phyloP scores from a whole-genome alignment of 2,329 filamentous ascomycete species.

The Herpomyces periplanetae region DNA sequence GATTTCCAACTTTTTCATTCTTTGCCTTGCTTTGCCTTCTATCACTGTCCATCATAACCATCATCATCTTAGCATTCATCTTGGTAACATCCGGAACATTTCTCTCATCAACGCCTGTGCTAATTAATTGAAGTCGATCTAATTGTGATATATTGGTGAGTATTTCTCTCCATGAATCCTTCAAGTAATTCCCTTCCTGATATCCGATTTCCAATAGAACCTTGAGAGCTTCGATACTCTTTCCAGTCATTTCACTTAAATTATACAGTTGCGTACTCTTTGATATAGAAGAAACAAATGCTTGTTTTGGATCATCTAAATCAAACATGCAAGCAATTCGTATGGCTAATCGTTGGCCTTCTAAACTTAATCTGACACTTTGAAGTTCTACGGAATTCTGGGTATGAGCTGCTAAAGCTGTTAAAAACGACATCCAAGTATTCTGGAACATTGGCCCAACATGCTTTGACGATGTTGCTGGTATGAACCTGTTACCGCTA shows the following conservation, averaged over 20 bases:
- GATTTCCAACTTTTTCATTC: constrained; percentile 23
- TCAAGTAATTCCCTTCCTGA: constrained; percentile 58
- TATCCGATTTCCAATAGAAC: constrained; percentile 65
- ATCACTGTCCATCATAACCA: constrained; percentile 10
- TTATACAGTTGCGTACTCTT: constrained; percentile 91
- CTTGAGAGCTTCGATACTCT: constrained; percentile 81
- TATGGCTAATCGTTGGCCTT: constrained; percentile 75
- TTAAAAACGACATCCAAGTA: constrained; percentile 97
- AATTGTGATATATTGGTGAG: constrained; percentile 82
- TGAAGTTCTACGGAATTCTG: constrained; percentile 77
- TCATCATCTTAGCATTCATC: constrained; percentile 33
- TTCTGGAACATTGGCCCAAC: constrained; percentile 95
- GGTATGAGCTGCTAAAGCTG: constrained; percentile 60
- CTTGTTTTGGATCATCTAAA: constrained; percentile 59
- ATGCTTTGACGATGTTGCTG: constrained; percentile 68
- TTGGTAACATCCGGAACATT: constrained; percentile 69
- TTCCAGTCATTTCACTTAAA: constrained; percentile 64
- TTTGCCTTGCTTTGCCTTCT: constrained; percentile 6
- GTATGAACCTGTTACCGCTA: constrained; percentile 66
- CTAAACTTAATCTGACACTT: constrained; percentile 61
- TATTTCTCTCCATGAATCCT: constrained; percentile 75
- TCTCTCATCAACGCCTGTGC: constrained; percentile 68
- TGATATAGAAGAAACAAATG: constrained; percentile 65
- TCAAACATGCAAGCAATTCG: constrained; percentile 78
- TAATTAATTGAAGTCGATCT: constrained; percentile 73